phyloP scores from a whole-genome alignment of 164 flowering plant species.

The Tetrastigma voinierianum region DNA sequence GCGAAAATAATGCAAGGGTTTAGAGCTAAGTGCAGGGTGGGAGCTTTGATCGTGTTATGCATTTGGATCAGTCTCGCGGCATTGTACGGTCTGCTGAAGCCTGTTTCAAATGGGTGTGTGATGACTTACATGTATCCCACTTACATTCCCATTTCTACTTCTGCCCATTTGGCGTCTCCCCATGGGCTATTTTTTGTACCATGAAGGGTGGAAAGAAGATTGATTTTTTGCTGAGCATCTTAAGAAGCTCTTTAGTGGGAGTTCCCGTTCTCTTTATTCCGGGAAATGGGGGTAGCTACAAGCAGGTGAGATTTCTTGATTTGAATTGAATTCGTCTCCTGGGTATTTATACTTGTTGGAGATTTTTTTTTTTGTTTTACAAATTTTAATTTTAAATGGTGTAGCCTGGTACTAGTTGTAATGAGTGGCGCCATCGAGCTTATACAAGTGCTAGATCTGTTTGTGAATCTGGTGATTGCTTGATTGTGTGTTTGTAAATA shows the following conservation, averaged over 20 bases:
- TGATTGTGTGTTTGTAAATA: too few species aligned
- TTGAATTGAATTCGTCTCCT: background rate
- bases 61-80: slow-evolving; percentile 53
- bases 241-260: slow-evolving; percentile 81
- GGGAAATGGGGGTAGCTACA: slow-evolving; percentile 97
- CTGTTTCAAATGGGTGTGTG: slow-evolving; percentile 72
- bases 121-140: slow-evolving; percentile 99
- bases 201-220: slow-evolving; percentile 98
- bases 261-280: slow-evolving; percentile 95
- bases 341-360: background rate
- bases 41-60: slow-evolving; percentile 31
- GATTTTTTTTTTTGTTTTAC: background rate
- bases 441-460: too few species aligned
- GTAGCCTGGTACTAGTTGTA: too few species aligned
- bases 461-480: background rate
- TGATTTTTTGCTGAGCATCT: slow-evolving; percentile 77
- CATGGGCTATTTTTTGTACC: slow-evolving; percentile 87
- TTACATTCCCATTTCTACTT: slow-evolving; percentile 68
- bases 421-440: too few species aligned
- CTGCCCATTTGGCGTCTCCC: slow-evolving; percentile 39
- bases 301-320: slow-evolving; percentile 61
- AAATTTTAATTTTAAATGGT: background rate
- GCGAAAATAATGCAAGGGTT: slow-evolving; percentile 40
- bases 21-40: slow-evolving; percentile 48
- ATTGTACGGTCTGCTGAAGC: slow-evolving; percentile 58